Evolutionary conservation across 164 flowering plant species (phyloP).

Genomic region (grape (Vitis vinifera)): DNA sequence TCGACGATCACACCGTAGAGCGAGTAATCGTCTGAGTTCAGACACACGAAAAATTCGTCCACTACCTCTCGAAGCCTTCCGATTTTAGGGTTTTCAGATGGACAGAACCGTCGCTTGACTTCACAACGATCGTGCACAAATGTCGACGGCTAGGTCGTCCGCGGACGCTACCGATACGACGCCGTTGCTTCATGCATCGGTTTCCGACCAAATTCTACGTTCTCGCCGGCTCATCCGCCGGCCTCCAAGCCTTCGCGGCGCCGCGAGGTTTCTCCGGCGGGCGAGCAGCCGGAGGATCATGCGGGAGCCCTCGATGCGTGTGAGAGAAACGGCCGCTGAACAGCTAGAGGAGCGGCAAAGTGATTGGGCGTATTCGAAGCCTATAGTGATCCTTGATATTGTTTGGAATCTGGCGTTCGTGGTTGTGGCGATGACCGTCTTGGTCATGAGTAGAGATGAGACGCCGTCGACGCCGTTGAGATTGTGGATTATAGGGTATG

Average conservation of each 20-base stretch:
- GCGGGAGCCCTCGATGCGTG: constrained; percentile 56
- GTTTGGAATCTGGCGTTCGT: constrained; percentile 56
- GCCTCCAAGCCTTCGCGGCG: constrained; percentile 44
- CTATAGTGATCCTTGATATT: constrained; percentile 49
- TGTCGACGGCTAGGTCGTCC: constrained; percentile 6
- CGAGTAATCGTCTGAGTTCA: too few relatives aligned
- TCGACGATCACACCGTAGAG: too few relatives aligned
- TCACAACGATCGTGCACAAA: too few relatives aligned
- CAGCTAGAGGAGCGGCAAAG: constrained; percentile 63
- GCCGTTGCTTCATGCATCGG: constrained; percentile 42
- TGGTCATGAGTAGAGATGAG: constrained; percentile 41
- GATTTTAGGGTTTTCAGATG: too few relatives aligned
- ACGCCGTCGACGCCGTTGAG: constrained; percentile 44
- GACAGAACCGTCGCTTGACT: too few relatives aligned
- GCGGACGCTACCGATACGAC: constrained; percentile 29
- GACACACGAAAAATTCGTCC: too few relatives aligned
- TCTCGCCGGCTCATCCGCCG: constrained; percentile 31
- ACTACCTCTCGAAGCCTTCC: too few relatives aligned
- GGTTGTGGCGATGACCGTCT: constrained; percentile 23
- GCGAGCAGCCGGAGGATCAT: constrained; percentile 42
- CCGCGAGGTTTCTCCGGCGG: constrained; percentile 54
- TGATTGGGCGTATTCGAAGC: constrained; percentile 69
- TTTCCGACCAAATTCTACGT: constrained; percentile 26
- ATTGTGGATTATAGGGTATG: constrained; percentile 54
- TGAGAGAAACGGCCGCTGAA: constrained; percentile 65